phyloP scores from a whole-genome alignment of 768 basidiomycete genomes.

The Rhizopogon rudus region DNA sequence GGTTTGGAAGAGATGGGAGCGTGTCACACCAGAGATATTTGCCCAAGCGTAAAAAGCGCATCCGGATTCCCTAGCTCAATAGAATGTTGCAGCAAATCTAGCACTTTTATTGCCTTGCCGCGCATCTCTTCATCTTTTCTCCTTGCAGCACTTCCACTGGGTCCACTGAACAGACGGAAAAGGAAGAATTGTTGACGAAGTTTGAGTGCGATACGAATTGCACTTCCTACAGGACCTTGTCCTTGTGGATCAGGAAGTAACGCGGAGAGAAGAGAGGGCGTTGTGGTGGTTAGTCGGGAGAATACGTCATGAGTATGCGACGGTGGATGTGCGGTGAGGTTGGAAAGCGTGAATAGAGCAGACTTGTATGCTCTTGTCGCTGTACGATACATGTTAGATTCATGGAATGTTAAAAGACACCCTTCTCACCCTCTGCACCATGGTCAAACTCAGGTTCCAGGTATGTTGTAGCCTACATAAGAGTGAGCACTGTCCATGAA shows the following conservation, averaged over 20 bases:
- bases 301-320: constrained; percentile 50
- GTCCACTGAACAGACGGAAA: constrained; percentile 37
- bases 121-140: constrained; percentile 63
- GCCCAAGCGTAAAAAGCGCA: constrained; percentile 63
- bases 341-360: constrained; percentile 62
- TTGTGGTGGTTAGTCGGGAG: constrained; percentile 30
- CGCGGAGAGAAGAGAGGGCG: constrained; percentile 52
- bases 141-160: constrained; percentile 36
- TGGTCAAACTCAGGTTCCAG: constrained; percentile 31
- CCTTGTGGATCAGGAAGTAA: constrained; percentile 71
- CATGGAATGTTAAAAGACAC: not conserved
- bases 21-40: constrained; percentile 58
- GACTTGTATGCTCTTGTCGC: constrained; percentile 74
- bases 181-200: constrained; percentile 57
- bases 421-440: constrained; percentile 44
- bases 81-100: constrained; percentile 78
- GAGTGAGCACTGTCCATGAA: not conserved
- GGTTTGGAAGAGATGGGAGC: not conserved
- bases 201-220: constrained; percentile 61
- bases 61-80: constrained; percentile 73
- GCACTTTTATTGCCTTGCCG: constrained; percentile 72
- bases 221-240: constrained; percentile 70
- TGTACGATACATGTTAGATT: constrained; percentile 20
- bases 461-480: constrained; percentile 10
- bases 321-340: constrained; percentile 57